Evolutionary conservation across 2,329 filamentous ascomycete species (phyloP), one percentile per base, ranked within the genome.

Genomic region (Sphaerulina musiva): DNA sequence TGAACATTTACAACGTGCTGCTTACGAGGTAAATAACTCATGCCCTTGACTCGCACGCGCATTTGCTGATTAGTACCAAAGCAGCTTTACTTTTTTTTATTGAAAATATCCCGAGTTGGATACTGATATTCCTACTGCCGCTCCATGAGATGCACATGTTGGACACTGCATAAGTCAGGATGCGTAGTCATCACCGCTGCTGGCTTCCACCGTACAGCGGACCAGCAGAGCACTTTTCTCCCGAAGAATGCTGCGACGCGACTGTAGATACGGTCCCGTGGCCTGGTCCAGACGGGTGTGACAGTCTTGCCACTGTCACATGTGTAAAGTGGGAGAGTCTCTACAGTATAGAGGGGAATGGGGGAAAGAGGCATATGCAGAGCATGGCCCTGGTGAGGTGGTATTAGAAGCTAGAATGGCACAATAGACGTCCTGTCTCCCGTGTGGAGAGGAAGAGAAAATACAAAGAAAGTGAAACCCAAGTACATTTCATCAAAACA

Each of bases 1-100:
- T 67, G 64, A 67, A 59, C 8, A n/a, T 20, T 38, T 14, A 38
- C 14, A 20, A 14, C 2, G 9, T n/a, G 32, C 20, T 26, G 45
- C 12, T 36, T 20, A 12, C 32, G 8, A 38, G 45, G 45, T 47
- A 47, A 11, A 14, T 47, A 38, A 1, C 5, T 4, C 5, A 29
- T 38, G 34, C 34, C 5, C 6, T 3, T 38, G 34, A 38, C 10
- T n/a, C 12, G 34, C 10, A 38, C 12, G 34, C 12, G 10, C 34
- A n/a, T 38, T 38, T 10, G 34, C 34, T 38, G 4, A 38, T n/a
- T n/a, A 8, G 6, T 38, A 38, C 12, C 12, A 9, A 11, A 38
- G 34, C 34, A 38, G 34, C 34, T 38, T 38, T 5, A 38, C 10
- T n/a, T 38, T 11, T 20, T 20, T 20, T 20, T 2, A 38, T 38